A percentile compares a stretch with the other conserved stretches of the same genome.
phyloP scores from a whole-genome alignment of 768 basidiomycete species.

The Gloeophyllum trabeum region DNA sequence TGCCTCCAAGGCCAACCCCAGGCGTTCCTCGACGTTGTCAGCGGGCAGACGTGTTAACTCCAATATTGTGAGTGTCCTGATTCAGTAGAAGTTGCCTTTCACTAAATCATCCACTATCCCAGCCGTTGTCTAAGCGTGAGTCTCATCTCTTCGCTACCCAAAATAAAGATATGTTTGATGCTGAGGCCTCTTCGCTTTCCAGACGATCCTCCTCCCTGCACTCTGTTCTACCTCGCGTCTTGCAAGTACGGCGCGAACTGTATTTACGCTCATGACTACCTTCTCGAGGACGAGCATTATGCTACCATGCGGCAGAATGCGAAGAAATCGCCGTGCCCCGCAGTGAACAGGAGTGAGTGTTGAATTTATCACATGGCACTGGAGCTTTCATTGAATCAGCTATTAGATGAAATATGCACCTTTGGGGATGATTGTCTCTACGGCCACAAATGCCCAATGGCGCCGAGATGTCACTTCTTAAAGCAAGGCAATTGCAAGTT shows the following conservation, averaged over 20 bases:
- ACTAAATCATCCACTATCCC: too few species aligned
- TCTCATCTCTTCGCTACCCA: too few species aligned
- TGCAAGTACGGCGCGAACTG: constrained; percentile 51
- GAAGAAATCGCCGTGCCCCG: constrained; percentile 51
- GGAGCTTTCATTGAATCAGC: not conserved
- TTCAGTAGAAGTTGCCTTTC: too few species aligned
- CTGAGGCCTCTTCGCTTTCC: constrained; percentile 4
- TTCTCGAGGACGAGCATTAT: constrained; percentile 41
- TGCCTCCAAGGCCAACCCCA: too few species aligned
- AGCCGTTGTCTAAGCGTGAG: too few species aligned
- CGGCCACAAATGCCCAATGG: constrained; percentile 19
- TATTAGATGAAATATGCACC: constrained; percentile 38
- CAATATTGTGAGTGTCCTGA: constrained; percentile 29
- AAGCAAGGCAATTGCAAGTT: constrained; percentile 55
- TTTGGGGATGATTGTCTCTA: constrained; percentile 47
- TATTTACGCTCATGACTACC: constrained; percentile 52
- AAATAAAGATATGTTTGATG: constrained; percentile 1
- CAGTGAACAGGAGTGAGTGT: constrained; percentile 40
- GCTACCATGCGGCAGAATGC: constrained; percentile 42
- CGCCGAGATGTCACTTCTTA: constrained; percentile 36
- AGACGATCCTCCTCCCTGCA: constrained; percentile 61
- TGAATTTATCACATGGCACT: not conserved
- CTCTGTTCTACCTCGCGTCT: constrained; percentile 48
- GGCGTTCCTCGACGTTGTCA: too few species aligned
- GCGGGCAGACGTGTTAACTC: constrained; percentile 37